These are phyloP conservation scores for Eimeria zaria DNA, from an alignment of 169 alveolate species.

Conservation along the genomic window DNA sequence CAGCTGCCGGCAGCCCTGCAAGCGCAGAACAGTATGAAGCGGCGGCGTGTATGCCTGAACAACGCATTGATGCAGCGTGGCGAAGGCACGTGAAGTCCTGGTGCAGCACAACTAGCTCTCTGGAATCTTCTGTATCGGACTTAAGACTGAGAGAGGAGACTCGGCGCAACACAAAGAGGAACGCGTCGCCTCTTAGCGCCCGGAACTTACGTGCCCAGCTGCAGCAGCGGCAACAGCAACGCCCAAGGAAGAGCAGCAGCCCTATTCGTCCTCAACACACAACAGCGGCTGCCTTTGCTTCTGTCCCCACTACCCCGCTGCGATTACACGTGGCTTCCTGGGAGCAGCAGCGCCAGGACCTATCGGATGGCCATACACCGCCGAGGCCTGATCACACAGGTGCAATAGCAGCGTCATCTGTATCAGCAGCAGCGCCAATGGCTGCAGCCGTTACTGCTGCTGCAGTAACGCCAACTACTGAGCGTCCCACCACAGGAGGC, in stretches of 20 bases:
- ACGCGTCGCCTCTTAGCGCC: constrained; percentile 68
- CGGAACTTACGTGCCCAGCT: constrained; percentile 13
- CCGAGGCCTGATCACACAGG: neutral
- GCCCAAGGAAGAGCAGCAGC: constrained; percentile 51
- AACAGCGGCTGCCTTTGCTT: neutral
- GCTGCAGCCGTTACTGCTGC: neutral
- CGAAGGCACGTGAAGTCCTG: constrained; percentile 7
- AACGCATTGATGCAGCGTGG: constrained; percentile 51
- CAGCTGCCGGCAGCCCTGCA: neutral
- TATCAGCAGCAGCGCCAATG: neutral
- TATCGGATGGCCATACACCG: constrained; percentile 8
- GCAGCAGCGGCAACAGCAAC: constrained; percentile 6
- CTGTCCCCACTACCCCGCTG: constrained; percentile 48
- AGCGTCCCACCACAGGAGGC: neutral
- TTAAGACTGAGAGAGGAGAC: constrained; percentile 61
- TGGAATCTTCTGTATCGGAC: constrained; percentile 16
- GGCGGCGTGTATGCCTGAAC: neutral
- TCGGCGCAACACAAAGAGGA: constrained; percentile 56
- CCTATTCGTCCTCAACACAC: neutral
- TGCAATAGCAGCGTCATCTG: constrained; percentile 16
- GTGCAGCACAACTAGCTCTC: constrained; percentile 18
- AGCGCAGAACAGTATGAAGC: constrained; percentile 17
- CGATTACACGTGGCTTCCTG: neutral
- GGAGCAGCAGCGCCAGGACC: constrained; percentile 13
- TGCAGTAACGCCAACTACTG: constrained; percentile 16